phyloP scores from a whole-genome alignment of 768 basidiomycete genomes.

The Trametopsis cervina region DNA sequence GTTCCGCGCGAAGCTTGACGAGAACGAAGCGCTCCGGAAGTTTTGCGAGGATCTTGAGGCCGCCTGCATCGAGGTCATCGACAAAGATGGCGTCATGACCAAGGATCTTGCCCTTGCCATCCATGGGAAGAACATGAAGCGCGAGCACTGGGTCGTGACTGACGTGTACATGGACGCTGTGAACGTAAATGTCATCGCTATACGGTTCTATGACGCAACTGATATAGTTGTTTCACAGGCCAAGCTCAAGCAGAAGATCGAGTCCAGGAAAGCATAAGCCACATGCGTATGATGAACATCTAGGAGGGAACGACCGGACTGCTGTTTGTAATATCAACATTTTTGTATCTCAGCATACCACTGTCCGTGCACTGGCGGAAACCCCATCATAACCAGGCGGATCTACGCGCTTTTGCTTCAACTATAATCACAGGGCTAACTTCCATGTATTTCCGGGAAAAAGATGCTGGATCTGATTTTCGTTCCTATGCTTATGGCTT shows the following conservation, averaged over 20 bases:
- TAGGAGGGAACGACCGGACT: no score
- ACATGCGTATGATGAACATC: not conserved
- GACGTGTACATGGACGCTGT: constrained; percentile 92
- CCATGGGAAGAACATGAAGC: constrained; percentile 83
- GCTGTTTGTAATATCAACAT: no score
- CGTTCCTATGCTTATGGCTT: no score
- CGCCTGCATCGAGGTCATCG: constrained; percentile 88
- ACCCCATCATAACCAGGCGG: no score
- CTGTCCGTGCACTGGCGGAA: no score
- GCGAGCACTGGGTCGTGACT: constrained; percentile 96
- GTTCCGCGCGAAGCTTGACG: constrained; percentile 89
- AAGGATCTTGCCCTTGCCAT: constrained; percentile 95
- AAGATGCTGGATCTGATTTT: no score
- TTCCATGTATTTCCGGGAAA: no score
- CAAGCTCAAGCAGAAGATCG: constrained; percentile 23
- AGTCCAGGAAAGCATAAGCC: constrained; percentile 12
- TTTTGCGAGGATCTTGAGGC: constrained; percentile 81
- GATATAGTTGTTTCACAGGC: constrained; percentile 6
- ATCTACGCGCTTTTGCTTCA: no score
- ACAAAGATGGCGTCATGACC: constrained; percentile 88
- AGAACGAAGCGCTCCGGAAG: constrained; percentile 59
- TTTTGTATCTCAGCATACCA: no score
- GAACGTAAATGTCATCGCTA: constrained; percentile 44
- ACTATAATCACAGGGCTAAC: no score
- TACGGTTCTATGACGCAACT: not conserved